A percentile compares a stretch with the other conserved stretches of the same genome.
Evolutionary conservation across 208 protist genomes (phyloP).

Genomic region (Trypanosoma conorhini): DNA sequence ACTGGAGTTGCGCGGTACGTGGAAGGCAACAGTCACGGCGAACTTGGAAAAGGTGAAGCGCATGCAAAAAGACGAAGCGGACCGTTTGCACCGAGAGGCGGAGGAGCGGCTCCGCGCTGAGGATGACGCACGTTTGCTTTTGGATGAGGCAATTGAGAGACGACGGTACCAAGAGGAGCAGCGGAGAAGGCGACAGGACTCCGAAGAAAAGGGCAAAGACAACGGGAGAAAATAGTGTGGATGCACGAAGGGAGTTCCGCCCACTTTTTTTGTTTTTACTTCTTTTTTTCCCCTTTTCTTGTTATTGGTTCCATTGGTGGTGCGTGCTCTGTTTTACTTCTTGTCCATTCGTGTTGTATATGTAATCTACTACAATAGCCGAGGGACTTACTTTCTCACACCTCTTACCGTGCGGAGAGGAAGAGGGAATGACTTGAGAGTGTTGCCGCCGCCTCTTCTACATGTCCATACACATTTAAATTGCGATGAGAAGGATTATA

Average conservation of each 20-base stretch:
- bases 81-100: slow-evolving; percentile 61
- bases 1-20: slow-evolving; percentile 38
- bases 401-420: not conserved
- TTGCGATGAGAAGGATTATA: slow-evolving; percentile 7
- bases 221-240: slow-evolving; percentile 24
- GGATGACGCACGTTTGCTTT: slow-evolving; percentile 69
- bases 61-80: slow-evolving; percentile 54
- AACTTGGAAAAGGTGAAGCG: slow-evolving; percentile 30
- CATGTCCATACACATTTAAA: slow-evolving; percentile 7
- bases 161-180: slow-evolving; percentile 72
- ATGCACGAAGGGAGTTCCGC: not conserved
- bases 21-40: slow-evolving; percentile 27
- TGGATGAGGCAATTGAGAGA: slow-evolving; percentile 71
- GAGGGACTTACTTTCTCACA: not conserved
- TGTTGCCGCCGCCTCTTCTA: not conserved
- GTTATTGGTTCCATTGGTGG: slow-evolving; percentile 10
- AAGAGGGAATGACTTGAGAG: not conserved
- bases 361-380: slow-evolving; percentile 5
- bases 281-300: slow-evolving; percentile 2
- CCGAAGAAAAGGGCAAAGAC: slow-evolving; percentile 55
- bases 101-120: slow-evolving; percentile 68
- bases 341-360: not conserved
- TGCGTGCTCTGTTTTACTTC: not conserved
- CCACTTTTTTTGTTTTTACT: not conserved
- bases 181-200: slow-evolving; percentile 57